Conservation (phyloP, 2,329 filamentous ascomycete species). For the Ophiostoma angusticollis region DNA sequence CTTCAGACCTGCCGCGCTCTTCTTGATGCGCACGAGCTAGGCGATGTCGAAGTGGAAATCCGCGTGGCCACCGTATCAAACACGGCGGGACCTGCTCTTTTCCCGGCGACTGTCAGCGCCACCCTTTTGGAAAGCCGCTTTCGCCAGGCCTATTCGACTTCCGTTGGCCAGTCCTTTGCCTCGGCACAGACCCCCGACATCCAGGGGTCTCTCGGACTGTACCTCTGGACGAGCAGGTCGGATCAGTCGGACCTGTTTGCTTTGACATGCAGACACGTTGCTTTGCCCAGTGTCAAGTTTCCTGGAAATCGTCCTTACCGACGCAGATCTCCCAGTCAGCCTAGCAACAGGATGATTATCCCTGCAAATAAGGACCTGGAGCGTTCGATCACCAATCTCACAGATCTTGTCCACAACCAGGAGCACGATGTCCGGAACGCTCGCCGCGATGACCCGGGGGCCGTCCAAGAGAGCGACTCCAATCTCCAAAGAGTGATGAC, state of each 20-base stretch:
- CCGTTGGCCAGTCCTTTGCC: conserved; percentile 1
- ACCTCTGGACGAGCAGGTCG: conserved; percentile 1
- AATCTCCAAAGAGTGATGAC: no score
- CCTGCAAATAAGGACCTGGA: not conserved
- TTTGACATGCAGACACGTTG: conserved; percentile 3
- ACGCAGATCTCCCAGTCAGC: no score
- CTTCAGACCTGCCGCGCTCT: not conserved
- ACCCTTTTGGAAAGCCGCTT: no score
- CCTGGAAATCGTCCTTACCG: not conserved
- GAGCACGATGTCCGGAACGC: no score
- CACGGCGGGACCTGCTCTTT: not conserved
- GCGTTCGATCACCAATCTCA: no score
- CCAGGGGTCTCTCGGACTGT: conserved; percentile 1
- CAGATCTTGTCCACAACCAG: no score
- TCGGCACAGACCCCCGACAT: not conserved
- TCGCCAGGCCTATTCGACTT: not conserved
- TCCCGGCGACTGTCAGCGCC: no score
- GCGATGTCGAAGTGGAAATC: conserved; percentile 3
- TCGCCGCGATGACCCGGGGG: no score
- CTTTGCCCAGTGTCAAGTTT: not conserved
- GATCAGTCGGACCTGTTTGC: not conserved
- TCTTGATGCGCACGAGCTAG: not conserved
- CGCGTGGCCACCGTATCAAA: not conserved
- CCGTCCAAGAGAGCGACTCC: no score
- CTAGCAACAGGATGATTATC: no score